These are phyloP conservation scores for Aspergillaceae sp. DNA, from an alignment of 2,329 filamentous ascomycete species.

Conservation along the genomic window DNA sequence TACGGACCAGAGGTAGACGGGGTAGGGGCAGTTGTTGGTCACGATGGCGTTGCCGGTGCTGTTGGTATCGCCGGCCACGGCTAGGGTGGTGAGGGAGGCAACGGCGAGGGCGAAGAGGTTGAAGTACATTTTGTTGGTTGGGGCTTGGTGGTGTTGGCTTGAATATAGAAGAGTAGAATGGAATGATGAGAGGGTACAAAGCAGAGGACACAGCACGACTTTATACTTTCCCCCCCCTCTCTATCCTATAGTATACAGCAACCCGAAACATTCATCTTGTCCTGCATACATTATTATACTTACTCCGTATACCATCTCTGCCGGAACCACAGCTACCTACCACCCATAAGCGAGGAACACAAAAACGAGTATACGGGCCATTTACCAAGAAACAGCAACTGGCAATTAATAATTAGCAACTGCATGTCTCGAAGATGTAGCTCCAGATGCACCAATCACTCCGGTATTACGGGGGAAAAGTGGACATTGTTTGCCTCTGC, in stretches of 20 bases:
- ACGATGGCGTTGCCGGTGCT: conserved; percentile 32
- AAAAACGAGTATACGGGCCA: no score
- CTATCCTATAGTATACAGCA: not conserved
- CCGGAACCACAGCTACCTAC: no score
- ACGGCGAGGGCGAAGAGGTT: conserved; percentile 23
- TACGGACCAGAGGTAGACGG: conserved; percentile 34
- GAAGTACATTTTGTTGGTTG: conserved; percentile 24
- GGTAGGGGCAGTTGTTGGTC: conserved; percentile 29
- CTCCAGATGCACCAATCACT: no score
- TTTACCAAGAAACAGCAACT: no score
- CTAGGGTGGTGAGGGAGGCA: conserved; percentile 25
- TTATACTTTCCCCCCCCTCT: conserved; percentile 4
- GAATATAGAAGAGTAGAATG: not conserved
- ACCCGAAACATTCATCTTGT: no score
- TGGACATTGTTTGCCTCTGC: no score
- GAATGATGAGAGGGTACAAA: not conserved
- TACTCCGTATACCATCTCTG: no score
- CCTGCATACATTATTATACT: no score
- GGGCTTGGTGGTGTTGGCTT: not conserved
- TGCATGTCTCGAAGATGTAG: no score
- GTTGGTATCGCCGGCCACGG: conserved; percentile 33
- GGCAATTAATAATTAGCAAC: no score
- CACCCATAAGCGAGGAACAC: no score
- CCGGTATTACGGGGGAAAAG: no score
- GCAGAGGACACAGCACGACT: not conserved